Conservation (phyloP, 768 basidiomycete genomes). For the Hirschioporus abietinus region DNA sequence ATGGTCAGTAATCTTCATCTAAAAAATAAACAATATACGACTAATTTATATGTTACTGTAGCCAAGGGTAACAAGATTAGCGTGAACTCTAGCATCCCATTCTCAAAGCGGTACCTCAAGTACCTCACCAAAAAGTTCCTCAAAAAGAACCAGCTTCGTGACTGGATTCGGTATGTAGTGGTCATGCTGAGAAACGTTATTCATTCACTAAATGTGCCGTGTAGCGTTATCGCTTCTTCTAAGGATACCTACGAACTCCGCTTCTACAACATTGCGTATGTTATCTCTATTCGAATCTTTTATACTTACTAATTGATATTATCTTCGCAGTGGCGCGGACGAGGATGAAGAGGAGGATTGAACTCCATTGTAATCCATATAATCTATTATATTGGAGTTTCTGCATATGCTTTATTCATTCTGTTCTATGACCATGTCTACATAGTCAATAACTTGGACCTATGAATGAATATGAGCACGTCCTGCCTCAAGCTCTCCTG, state of each 20-base stretch:
- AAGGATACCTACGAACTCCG: conserved; percentile 93
- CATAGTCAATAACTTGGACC: background rate
- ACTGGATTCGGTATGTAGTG: conserved; percentile 81
- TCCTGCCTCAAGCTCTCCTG: background rate
- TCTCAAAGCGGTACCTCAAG: conserved; percentile 97
- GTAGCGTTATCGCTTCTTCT: conserved; percentile 82
- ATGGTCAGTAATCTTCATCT: conserved; percentile 49
- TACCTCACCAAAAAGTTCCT: conserved; percentile 99
- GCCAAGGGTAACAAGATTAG: conserved; percentile 77
- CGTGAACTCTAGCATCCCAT: conserved; percentile 78
- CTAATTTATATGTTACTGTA: conserved; percentile 9
- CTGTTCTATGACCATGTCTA: background rate
- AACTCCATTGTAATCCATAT: conserved; percentile 5
- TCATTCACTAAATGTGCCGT: conserved; percentile 10
- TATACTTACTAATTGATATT: conserved; percentile 10
- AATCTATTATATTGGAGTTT: background rate
- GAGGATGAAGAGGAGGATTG: conserved; percentile 53
- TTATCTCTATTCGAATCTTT: conserved; percentile 14
- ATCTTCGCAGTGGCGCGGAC: conserved; percentile 33
- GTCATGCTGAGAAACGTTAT: background rate
- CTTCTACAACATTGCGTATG: conserved; percentile 91
- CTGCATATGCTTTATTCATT: background rate
- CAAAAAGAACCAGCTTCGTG: conserved; percentile 94
- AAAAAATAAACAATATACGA: background rate
- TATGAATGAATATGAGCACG: background rate